Percentiles rank a stretch among this genome's conserved stretches.
These are phyloP conservation scores for Ogataea philodendri DNA, from an alignment of 805 yeast genomes.

Conservation along the genomic window DNA sequence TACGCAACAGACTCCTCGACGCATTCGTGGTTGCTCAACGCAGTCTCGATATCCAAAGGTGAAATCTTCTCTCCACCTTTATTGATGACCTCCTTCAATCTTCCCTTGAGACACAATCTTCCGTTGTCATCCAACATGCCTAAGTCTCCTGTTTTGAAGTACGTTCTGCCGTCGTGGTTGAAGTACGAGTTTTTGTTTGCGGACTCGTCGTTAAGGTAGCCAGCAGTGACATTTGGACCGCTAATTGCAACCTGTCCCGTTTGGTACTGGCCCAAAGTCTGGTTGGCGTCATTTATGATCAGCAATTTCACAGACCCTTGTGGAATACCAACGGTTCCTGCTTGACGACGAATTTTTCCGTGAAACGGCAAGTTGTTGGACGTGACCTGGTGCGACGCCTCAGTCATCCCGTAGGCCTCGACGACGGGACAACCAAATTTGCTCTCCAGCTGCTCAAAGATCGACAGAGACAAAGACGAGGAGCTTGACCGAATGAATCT, in stretches of 20 bases:
- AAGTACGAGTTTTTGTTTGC: constrained; percentile 61
- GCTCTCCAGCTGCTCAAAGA: constrained; percentile 54
- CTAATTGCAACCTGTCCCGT: constrained; percentile 69
- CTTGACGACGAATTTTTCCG: constrained; percentile 54
- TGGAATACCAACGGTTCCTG: constrained; percentile 64
- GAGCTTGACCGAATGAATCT: constrained; percentile 74
- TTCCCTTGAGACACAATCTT: constrained; percentile 60
- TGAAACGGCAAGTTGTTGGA: constrained; percentile 57
- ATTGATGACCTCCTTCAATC: constrained; percentile 71
- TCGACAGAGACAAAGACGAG: constrained; percentile 65
- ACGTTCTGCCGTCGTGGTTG: constrained; percentile 11
- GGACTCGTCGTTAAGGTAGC: constrained; percentile 68
- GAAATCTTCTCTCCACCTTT: constrained; percentile 79
- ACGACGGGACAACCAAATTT: constrained; percentile 64
- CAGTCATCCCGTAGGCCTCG: constrained; percentile 82
- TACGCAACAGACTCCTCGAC: constrained; percentile 69
- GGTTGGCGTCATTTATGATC: constrained; percentile 51
- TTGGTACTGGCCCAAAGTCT: constrained; percentile 48
- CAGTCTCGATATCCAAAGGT: constrained; percentile 67
- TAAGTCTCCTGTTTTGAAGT: constrained; percentile 77
- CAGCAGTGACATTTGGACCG: constrained; percentile 68
- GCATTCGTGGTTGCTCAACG: constrained; percentile 57
- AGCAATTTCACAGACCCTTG: constrained; percentile 68
- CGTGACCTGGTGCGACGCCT: constrained; percentile 78
- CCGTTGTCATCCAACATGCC: constrained; percentile 61